Base-by-base conservation (phyloP, 495 filamentous ascomycete genomes). In the Podospora bellae-mahoneyi region DNA sequence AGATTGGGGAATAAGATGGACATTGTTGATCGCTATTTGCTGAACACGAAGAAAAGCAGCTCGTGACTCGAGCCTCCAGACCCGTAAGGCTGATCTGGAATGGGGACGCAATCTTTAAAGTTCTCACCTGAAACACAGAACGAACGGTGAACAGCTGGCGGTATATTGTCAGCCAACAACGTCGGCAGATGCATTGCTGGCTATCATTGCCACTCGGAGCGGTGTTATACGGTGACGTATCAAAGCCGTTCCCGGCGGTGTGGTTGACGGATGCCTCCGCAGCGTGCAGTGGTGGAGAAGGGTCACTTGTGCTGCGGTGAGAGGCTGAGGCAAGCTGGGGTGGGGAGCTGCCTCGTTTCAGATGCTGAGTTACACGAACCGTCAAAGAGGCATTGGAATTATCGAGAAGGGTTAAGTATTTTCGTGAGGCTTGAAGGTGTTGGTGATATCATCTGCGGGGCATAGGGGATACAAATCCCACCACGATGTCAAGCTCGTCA, bases 91-190 rank as follows among this genome's bases (percentile, higher is more conserved):
- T 32, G 30, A 32, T 32, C 4, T 32, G 30, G 39, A 48, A 48
- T 48, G 30, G 1, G 28, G 28, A 59, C 18, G 19, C 16, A 62
- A 62, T 62, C 27, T 62, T 26, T 18, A 26, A 26, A 62, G 27
- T 32, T 32, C 60, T 62, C 60, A 62, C 60, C 60, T 62, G 60
- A 62, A 62, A 62, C 60, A 62, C 19, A 62, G 32, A 28, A 18
- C 27, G 23, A 30, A 30, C 60, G 60, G 60, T 34, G 26, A 62
- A 58, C 55, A 20, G 13, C 55, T 27, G 60, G 56, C 56, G 26
- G 56, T 18, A 20, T 59, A 13, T 13, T 48, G 39, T 48, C 39
- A 48, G 39, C 39, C 39, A 48, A 48, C 39, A 10, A 10, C 23
- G 23, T 1, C 39, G 39, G 39, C 39, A 48, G 39, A 48, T 48